Evolutionary conservation across 1,139 yeast genomes (phyloP).

Genomic region (Yamadazyma triangularis): DNA sequence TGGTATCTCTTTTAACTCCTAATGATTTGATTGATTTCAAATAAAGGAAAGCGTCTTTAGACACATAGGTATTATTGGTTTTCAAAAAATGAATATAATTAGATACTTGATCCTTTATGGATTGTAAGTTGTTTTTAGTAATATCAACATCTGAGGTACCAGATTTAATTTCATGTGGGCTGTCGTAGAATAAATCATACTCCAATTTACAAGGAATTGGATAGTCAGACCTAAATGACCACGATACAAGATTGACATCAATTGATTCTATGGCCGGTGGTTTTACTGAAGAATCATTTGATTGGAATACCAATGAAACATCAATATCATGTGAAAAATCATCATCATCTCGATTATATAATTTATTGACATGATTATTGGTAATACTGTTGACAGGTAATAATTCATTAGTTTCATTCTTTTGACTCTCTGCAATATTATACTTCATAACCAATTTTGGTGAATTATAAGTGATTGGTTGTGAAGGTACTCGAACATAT

Average conservation of each 20-base stretch:
- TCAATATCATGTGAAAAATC: conserved; percentile 22
- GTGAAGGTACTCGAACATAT: conserved; percentile 30
- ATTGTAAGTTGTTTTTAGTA: conserved; percentile 34
- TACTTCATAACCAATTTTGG: conserved; percentile 38
- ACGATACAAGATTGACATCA: conserved; percentile 35
- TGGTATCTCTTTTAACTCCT: conserved; percentile 39
- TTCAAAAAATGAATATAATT: conserved; percentile 33
- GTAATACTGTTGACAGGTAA: conserved; percentile 17
- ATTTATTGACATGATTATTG: conserved; percentile 23
- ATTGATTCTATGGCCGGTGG: conserved; percentile 33
- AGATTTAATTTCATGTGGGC: conserved; percentile 15
- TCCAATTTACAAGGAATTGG: conserved; percentile 39
- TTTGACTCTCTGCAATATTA: conserved; percentile 16
- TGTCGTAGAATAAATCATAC: conserved; percentile 40
- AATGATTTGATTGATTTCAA: conserved; percentile 36
- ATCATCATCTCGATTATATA: conserved; percentile 27
- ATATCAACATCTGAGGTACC: conserved; percentile 21
- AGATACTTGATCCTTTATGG: conserved; percentile 30
- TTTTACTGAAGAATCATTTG: conserved; percentile 15
- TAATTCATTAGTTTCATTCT: conserved; percentile 9
- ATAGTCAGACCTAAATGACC: conserved; percentile 41
- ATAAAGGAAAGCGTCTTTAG: conserved; percentile 33
- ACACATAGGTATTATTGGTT: conserved; percentile 27
- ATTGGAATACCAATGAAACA: conserved; percentile 21
- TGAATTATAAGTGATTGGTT: conserved; percentile 33